Conservation (phyloP, 441 rosid species). For the Eutrema salsugineum region DNA sequence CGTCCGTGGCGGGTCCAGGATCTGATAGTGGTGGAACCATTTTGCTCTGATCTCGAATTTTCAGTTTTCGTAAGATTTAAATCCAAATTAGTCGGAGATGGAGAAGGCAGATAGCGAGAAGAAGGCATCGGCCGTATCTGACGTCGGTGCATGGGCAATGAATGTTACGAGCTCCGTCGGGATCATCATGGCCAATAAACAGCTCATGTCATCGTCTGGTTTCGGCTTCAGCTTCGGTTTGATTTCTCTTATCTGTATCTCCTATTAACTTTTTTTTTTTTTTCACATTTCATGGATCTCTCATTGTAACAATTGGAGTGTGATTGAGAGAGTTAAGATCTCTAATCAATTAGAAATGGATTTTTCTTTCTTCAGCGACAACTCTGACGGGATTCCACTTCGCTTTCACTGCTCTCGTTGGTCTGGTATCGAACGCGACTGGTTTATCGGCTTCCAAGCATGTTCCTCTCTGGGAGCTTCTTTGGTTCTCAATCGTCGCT, state of each 20-base stretch:
- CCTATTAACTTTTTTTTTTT: neutral
- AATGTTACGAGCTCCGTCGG: constrained; percentile 84
- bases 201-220: constrained; percentile 82
- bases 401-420: constrained; percentile 82
- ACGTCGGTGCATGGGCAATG: constrained; percentile 89
- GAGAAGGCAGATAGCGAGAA: constrained; percentile 32
- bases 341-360: neutral
- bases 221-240: constrained; percentile 76
- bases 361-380: constrained; percentile 53
- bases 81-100: constrained; percentile 15
- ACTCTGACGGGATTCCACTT: constrained; percentile 96
- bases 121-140: constrained; percentile 54
- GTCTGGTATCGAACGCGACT: constrained; percentile 89
- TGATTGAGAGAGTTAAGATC: too few relatives aligned
- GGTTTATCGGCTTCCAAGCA: constrained; percentile 75
- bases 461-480: constrained; percentile 94
- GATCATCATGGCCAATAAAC: constrained; percentile 86
- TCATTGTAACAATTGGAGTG: neutral
- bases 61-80: neutral
- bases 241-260: constrained; percentile 10
- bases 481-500: constrained; percentile 89
- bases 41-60: neutral
- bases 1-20: neutral
- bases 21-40: constrained; percentile 5
- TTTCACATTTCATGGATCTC: neutral